These are phyloP conservation scores for Blastobotrys persicus DNA, from an alignment of 1,139 yeast genomes.

Conservation along the genomic window DNA sequence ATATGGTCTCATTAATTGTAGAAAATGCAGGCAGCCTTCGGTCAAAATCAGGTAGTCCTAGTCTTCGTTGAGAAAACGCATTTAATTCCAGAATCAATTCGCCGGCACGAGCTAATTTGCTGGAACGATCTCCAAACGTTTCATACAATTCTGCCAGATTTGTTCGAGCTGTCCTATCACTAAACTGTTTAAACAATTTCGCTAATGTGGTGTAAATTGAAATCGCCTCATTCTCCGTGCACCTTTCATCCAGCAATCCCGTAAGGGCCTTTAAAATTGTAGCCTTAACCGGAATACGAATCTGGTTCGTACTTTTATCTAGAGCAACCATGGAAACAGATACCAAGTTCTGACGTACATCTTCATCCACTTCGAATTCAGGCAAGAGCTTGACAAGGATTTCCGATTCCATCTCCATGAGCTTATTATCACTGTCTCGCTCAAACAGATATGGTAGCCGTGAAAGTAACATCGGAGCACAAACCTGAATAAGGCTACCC, in stretches of 20 bases:
- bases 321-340: slow-evolving; percentile 60
- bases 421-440: slow-evolving; percentile 30
- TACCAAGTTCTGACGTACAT: slow-evolving; percentile 55
- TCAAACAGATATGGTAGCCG: slow-evolving; percentile 31
- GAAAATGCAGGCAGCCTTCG: slow-evolving; percentile 68
- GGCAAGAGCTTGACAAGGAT: slow-evolving; percentile 57
- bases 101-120: slow-evolving; percentile 47
- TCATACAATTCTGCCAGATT: slow-evolving; percentile 58
- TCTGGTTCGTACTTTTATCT: slow-evolving; percentile 57
- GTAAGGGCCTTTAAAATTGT: slow-evolving; percentile 60
- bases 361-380: slow-evolving; percentile 56
- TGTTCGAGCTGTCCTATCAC: slow-evolving; percentile 59
- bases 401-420: slow-evolving; percentile 51
- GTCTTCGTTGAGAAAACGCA: slow-evolving; percentile 58
- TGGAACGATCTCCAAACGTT: slow-evolving; percentile 56
- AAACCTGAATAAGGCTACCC: slow-evolving; percentile 30
- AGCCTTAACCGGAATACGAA: slow-evolving; percentile 55
- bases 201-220: slow-evolving; percentile 57
- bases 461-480: slow-evolving; percentile 29
- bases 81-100: slow-evolving; percentile 61
- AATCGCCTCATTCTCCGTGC: slow-evolving; percentile 52
- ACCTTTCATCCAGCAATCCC: slow-evolving; percentile 51
- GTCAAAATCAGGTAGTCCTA: slow-evolving; percentile 79
- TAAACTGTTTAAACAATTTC: slow-evolving; percentile 55
- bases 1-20: slow-evolving; percentile 56